Conservation (phyloP, 2,329 filamentous ascomycete species). For the Dactylellina sp. region DNA sequence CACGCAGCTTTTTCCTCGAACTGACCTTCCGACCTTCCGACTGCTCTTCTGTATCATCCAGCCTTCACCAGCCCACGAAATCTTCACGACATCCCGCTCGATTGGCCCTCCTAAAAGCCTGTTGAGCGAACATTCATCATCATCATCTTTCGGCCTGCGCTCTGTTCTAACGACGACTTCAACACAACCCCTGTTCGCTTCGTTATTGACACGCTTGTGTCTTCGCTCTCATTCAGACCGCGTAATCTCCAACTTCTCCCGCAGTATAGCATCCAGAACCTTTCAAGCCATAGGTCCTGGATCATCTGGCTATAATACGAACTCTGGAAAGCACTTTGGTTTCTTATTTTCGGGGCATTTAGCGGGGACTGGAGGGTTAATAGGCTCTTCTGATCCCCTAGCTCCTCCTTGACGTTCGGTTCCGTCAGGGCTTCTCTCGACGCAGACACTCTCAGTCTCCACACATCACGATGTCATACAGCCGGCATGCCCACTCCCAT, state of each 20-base stretch:
- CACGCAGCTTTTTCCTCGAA: constrained; percentile 5
- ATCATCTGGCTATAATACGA: background rate
- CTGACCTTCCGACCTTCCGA: background rate
- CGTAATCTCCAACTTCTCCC: constrained; percentile 28
- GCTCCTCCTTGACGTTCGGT: background rate
- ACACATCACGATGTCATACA: constrained; percentile 44
- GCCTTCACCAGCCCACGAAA: background rate
- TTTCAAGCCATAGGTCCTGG: background rate
- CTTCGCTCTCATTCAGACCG: constrained; percentile 19
- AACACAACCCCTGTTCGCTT: constrained; percentile 44
- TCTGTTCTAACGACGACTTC: constrained; percentile 20
- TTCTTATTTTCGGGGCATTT: constrained; percentile 17
- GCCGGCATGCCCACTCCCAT: constrained; percentile 48
- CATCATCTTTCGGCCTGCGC: background rate
- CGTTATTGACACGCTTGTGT: constrained; percentile 27
- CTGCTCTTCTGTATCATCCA: no score
- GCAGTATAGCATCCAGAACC: background rate
- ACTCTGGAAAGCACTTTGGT: constrained; percentile 13
- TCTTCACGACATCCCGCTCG: background rate
- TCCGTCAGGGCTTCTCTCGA: constrained; percentile 4
- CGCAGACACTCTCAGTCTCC: constrained; percentile 1
- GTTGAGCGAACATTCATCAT: no score
- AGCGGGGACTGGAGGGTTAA: constrained; percentile 41
- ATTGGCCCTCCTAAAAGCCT: no score
- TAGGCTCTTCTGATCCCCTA: constrained; percentile 26